Conservation (phyloP, 2,329 filamentous ascomycete genomes). For the Cladosporium phlei region DNA sequence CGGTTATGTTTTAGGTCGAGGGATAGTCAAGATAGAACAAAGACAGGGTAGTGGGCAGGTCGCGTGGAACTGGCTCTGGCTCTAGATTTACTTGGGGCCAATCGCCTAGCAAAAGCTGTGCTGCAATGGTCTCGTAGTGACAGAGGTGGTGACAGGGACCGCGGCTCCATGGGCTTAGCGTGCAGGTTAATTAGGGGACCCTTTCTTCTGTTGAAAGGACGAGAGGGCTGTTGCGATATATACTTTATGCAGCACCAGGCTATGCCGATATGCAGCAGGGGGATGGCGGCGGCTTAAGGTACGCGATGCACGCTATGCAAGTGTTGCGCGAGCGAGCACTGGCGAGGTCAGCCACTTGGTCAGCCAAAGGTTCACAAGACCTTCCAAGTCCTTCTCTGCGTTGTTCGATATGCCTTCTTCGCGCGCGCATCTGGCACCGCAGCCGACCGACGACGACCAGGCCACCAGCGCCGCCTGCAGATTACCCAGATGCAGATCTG, state of each 20-base stretch:
- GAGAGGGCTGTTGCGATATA: too few species aligned
- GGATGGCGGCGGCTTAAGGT: slow-evolving; percentile 12
- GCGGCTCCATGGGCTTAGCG: slow-evolving; percentile 9
- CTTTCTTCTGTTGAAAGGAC: too few species aligned
- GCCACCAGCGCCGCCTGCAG: background rate
- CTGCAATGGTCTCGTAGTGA: slow-evolving; percentile 11
- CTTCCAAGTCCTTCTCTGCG: too few species aligned
- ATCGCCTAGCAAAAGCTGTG: slow-evolving; percentile 10
- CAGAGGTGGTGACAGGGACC: slow-evolving; percentile 12
- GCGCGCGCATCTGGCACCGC: slow-evolving; percentile 1
- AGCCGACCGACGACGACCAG: slow-evolving; percentile 9
- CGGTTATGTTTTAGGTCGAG: too few species aligned
- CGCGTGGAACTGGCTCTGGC: too few species aligned
- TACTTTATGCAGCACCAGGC: too few species aligned
- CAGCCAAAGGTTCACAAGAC: too few species aligned
- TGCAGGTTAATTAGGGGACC: slow-evolving; percentile 7
- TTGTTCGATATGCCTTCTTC: slow-evolving; percentile 8
- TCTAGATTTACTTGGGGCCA: slow-evolving; percentile 11
- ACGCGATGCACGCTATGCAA: too few species aligned
- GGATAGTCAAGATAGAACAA: background rate
- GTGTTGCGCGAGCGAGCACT: slow-evolving; percentile 9
- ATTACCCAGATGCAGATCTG: slow-evolving; percentile 9
- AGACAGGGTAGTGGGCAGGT: too few species aligned
- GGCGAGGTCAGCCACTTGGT: too few species aligned
- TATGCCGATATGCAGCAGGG: background rate